phyloP scores from a whole-genome alignment of 2,329 filamentous ascomycete genomes.

The Cladosporium sp. region DNA sequence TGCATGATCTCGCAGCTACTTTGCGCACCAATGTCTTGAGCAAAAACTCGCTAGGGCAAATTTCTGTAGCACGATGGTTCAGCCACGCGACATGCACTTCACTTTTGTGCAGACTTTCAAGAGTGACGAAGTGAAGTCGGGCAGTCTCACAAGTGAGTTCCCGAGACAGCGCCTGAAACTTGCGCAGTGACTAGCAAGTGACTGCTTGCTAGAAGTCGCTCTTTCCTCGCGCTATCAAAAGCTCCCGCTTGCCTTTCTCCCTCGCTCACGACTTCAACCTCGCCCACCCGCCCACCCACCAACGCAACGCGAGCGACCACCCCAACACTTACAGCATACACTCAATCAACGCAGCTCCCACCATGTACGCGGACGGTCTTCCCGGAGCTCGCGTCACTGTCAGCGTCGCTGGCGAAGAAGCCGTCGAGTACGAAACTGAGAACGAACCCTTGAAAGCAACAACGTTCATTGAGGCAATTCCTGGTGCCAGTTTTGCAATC shows the following conservation, averaged over 20 bases:
- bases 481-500: constrained; percentile 25
- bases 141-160: too few species aligned
- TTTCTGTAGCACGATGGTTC: neutral
- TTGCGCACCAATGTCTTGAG: neutral
- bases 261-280: neutral
- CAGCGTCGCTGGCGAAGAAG: constrained; percentile 9
- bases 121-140: neutral
- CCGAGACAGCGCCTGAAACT: too few species aligned
- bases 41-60: neutral
- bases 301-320: neutral
- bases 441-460: constrained; percentile 15
- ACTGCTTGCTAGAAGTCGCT: neutral
- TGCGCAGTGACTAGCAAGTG: neutral
- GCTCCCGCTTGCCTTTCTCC: neutral
- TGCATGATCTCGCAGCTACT: neutral
- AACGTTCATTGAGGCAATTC: constrained; percentile 26
- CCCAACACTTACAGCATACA: neutral
- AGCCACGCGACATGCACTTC: neutral
- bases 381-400: constrained; percentile 24
- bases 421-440: constrained; percentile 27
- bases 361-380: constrained; percentile 6
- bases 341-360: neutral
- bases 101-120: neutral
- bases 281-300: neutral
- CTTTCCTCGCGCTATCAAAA: neutral